Conservation (phyloP, 139 green algal species). For the Nannochloris sp. region DNA sequence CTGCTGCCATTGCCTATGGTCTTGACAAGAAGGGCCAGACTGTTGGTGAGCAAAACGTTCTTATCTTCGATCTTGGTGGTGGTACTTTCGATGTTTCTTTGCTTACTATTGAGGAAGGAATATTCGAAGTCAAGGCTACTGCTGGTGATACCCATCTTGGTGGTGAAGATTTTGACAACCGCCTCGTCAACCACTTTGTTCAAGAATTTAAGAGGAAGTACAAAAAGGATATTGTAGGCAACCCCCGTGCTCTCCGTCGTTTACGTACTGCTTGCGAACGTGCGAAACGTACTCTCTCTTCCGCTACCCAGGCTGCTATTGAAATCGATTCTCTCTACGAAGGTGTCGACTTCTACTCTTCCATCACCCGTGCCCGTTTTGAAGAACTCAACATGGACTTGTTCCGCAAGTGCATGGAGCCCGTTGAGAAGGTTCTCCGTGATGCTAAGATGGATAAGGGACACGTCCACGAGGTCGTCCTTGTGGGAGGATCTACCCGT, state of each 20-base stretch:
- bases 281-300: constrained; percentile 64
- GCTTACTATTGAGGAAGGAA: constrained; percentile 97
- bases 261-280: constrained; percentile 71
- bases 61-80: constrained; percentile 96
- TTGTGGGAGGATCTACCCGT: constrained; percentile 89
- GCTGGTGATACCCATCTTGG: constrained; percentile 97
- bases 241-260: constrained; percentile 65
- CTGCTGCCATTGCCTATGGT: constrained; percentile 87
- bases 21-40: constrained; percentile 53
- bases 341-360: constrained; percentile 94
- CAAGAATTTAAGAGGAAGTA: constrained; percentile 99
- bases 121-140: constrained; percentile 98
- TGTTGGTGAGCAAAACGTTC: constrained; percentile 69
- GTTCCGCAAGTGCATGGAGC: constrained; percentile 99
- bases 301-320: constrained; percentile 86
- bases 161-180: constrained; percentile 97
- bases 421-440: constrained; percentile 88
- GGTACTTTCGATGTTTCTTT: constrained; percentile 99
- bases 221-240: constrained; percentile 94
- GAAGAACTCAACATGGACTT: constrained; percentile 99
- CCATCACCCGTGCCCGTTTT: constrained; percentile 92
- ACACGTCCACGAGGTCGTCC: constrained; percentile 56
- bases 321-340: constrained; percentile 97
- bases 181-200: constrained; percentile 87
- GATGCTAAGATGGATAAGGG: constrained; percentile 87